These are phyloP conservation scores for Solanum tarijense DNA, from an alignment of 257 asterid species.

Conservation along the genomic window DNA sequence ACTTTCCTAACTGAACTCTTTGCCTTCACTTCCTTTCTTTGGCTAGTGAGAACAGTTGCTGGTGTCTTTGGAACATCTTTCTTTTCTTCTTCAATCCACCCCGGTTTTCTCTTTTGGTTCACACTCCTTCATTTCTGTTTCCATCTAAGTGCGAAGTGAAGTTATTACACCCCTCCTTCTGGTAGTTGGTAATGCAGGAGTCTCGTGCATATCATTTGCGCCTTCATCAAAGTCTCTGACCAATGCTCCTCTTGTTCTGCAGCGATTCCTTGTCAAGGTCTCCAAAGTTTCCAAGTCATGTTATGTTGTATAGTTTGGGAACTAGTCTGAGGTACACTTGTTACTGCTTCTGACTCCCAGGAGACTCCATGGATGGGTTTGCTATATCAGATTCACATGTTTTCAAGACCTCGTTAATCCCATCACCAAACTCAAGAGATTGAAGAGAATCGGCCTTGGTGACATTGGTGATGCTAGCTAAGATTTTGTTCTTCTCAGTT, in stretches of 20 bases:
- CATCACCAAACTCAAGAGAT: conserved; percentile 20
- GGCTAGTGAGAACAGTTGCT: conserved; percentile 25
- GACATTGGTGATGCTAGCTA: conserved; percentile 53
- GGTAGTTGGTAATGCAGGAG: conserved; percentile 11
- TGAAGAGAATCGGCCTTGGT: conserved; percentile 60
- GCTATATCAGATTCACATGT: conserved; percentile 27
- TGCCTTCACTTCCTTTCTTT: conserved; percentile 28
- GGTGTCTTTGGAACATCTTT: conserved; percentile 32
- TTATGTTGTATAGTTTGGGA: conserved; percentile 34
- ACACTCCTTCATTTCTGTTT: conserved; percentile 28
- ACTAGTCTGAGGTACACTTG: conserved; percentile 40
- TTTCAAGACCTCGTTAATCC: conserved; percentile 46
- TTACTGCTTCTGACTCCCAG: conserved; percentile 32
- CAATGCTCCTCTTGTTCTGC: conserved; percentile 27
- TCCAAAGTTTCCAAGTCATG: conserved; percentile 21
- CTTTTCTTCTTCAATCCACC: conserved; percentile 7
- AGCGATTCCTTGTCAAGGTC: conserved; percentile 28
- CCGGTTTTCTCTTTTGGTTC: not conserved
- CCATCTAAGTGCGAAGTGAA: conserved; percentile 36
- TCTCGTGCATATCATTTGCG: conserved; percentile 12
- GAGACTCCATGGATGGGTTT: conserved; percentile 38
- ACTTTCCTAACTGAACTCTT: conserved; percentile 18
- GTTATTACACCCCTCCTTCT: conserved; percentile 29
- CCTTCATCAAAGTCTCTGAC: conserved; percentile 9
- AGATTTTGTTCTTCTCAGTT: conserved; percentile 29